Base-by-base conservation (phyloP, 495 filamentous ascomycete species). In the Penicillium salamii region DNA sequence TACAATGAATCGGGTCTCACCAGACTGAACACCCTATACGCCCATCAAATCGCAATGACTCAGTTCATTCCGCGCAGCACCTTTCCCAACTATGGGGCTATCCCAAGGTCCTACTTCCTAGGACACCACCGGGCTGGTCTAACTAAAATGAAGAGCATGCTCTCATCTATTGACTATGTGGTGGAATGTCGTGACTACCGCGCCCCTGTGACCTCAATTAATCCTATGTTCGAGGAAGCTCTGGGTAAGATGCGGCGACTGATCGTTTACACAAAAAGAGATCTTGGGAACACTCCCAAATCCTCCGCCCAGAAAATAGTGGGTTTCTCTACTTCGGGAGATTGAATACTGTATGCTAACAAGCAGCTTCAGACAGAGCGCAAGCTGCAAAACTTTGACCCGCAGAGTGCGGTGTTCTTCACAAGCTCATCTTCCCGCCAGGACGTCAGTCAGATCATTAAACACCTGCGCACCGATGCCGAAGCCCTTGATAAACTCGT, bases 151-250 rank as follows among this genome's bases (percentile, higher is more conserved):
- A 88, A 88, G 67, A 83, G 81, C 47, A 77, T 87, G 70, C 80
- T 99, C 38, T 82, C 82, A 36, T 79, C 82, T 39, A 87, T 96
- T 48, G 88, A 91, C 54, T 85, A 97, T 37, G 81, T 99, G 41
- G 82, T 99, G 48, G 93, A 99, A 69, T 96, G 91, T 69, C 87
- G 93, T 43, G 93, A 99, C 70, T 92, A 89, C 63, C 86, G 93
- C 31, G 82, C 95, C 6, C 93, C 93, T 2, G 66, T 97, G 3
- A 89, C 89, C 0, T 92, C 89, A 0, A 78, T 89, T 46, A 99
- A 99, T 64, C 92, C 93, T 1, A 72, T 96, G 42, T 93, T 99
- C 57, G 95, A 97, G 57, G 77, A 84, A 38, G 78, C 76, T 7
- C 70, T 97, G 17, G 83, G 81, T 18, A 75, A 80, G 3, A 81